Evolutionary conservation across 1,284 basidiomycete genomes (phyloP).

Genomic region (Vanrija humicola): DNA sequence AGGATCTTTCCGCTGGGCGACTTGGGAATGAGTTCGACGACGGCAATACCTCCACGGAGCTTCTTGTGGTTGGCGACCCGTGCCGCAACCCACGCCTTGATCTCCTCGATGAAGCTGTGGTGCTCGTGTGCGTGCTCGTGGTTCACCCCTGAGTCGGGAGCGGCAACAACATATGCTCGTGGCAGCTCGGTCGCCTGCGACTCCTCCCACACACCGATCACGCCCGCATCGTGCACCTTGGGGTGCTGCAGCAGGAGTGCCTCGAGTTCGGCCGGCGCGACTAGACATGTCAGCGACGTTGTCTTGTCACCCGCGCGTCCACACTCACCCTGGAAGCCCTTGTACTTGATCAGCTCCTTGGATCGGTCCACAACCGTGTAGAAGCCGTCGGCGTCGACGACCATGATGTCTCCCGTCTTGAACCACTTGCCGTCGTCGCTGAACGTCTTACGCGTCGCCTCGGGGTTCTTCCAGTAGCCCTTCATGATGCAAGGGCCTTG

Average conservation of each 20-base stretch:
- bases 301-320: constrained; percentile 36
- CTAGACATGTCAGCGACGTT: constrained; percentile 44
- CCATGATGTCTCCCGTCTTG: constrained; percentile 71
- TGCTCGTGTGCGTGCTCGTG: neutral
- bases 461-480: constrained; percentile 60
- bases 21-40: constrained; percentile 52
- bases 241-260: constrained; percentile 66
- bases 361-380: constrained; percentile 51
- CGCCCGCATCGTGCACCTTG: constrained; percentile 65
- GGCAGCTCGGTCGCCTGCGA: constrained; percentile 62
- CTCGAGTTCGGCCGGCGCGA: constrained; percentile 82
- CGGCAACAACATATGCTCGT: constrained; percentile 39
- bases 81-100: constrained; percentile 57
- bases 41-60: constrained; percentile 50
- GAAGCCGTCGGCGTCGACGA: constrained; percentile 60
- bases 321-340: constrained; percentile 44
- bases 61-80: constrained; percentile 55
- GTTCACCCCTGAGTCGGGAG: neutral
- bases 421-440: constrained; percentile 58
- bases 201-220: constrained; percentile 62
- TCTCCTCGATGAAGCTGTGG: neutral
- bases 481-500: constrained; percentile 76
- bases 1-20: constrained; percentile 45
- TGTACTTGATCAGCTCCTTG: constrained; percentile 80
- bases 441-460: constrained; percentile 59